A percentile compares a stretch with the other conserved stretches of the same genome.
Evolutionary conservation across 2,329 filamentous ascomycete genomes (phyloP).

Genomic region (Nakataea oryzae): DNA sequence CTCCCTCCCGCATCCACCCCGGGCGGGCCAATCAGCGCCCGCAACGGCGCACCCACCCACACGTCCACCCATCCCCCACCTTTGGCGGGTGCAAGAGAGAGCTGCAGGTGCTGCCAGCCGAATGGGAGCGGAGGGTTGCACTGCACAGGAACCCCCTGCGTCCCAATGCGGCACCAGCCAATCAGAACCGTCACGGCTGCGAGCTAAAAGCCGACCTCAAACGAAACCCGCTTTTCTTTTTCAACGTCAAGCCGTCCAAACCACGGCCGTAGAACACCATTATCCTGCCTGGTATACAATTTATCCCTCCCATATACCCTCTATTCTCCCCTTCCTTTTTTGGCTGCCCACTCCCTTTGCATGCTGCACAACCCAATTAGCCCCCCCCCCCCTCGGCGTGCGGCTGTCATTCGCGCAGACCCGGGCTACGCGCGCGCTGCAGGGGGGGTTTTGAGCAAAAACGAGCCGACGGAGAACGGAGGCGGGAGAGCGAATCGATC

Average conservation of each 20-base stretch:
- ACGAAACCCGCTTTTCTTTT: constrained; percentile 13
- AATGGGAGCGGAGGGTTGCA: background rate
- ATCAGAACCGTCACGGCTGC: constrained; percentile 8
- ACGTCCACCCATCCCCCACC: too few species aligned
- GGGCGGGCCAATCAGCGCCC: too few species aligned
- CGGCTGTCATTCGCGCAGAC: background rate
- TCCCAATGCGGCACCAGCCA: constrained; percentile 3
- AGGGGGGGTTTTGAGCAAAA: background rate
- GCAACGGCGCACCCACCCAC: too few species aligned
- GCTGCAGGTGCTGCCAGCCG: background rate
- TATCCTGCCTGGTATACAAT: too few species aligned
- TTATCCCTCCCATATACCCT: background rate
- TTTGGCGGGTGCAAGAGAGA: background rate
- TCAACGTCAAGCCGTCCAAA: background rate
- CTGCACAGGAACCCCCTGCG: background rate
- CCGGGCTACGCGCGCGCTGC: background rate
- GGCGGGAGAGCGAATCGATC: background rate
- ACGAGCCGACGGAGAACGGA: background rate
- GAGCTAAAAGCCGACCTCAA: constrained; percentile 30
- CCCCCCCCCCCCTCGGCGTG: too few species aligned
- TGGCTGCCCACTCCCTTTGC: background rate
- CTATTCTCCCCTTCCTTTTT: background rate
- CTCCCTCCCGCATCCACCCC: constrained; percentile 12
- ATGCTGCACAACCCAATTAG: background rate
- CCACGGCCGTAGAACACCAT: too few species aligned